Conservation (phyloP, 2,329 filamentous ascomycete genomes). For the Clarireedia homoeocarpa region DNA sequence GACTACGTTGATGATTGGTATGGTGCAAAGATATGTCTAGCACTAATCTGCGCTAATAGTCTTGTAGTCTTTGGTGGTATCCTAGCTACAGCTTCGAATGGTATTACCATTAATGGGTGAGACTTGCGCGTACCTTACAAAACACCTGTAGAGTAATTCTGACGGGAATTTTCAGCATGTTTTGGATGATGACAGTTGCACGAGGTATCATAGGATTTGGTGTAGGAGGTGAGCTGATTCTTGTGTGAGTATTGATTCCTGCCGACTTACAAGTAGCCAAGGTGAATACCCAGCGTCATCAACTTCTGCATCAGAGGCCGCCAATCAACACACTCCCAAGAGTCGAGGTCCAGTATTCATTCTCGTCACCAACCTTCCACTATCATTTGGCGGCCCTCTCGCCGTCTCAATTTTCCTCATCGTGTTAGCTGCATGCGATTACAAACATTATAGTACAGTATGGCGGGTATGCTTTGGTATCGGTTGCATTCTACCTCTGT, state of each 20-base stretch:
- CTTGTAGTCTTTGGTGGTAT: constrained; percentile 33
- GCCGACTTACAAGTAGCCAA: constrained; percentile 1
- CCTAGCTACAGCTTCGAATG: constrained; percentile 37
- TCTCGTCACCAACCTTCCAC: constrained; percentile 38
- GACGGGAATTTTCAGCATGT: constrained; percentile 32
- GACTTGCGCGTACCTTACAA: background rate
- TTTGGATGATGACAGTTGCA: constrained; percentile 44
- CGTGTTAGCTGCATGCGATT: constrained; percentile 33
- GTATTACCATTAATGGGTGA: constrained; percentile 34
- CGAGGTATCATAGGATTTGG: constrained; percentile 42
- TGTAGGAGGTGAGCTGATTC: constrained; percentile 30
- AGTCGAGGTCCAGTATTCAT: constrained; percentile 37
- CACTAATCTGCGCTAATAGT: constrained; percentile 25
- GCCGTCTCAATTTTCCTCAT: constrained; percentile 40
- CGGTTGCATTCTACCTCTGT: constrained; percentile 41
- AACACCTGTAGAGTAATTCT: background rate
- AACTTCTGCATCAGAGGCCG: constrained; percentile 39
- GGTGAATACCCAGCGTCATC: constrained; percentile 42
- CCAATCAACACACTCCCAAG: constrained; percentile 37
- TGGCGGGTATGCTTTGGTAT: constrained; percentile 44
- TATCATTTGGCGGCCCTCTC: constrained; percentile 35
- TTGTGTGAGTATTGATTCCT: too few species aligned
- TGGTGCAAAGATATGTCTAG: too few species aligned
- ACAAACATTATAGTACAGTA: constrained; percentile 33
- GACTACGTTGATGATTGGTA: constrained; percentile 37